phyloP scores from a whole-genome alignment of 306 rosid genomes.

The Quercus rubra region DNA sequence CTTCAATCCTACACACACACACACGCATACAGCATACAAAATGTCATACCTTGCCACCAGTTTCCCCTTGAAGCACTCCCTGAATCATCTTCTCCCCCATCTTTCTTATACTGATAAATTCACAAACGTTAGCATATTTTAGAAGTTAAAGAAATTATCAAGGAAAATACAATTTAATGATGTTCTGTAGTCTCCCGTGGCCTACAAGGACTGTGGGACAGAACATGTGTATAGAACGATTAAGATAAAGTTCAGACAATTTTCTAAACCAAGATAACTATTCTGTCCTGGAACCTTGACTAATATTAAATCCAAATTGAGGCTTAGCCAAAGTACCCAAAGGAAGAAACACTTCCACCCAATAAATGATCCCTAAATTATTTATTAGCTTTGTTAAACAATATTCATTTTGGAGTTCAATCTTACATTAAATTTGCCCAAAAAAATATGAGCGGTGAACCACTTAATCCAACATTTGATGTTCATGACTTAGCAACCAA shows the following conservation, averaged over 20 bases:
- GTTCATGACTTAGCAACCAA: neutral
- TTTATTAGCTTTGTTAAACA: neutral
- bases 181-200: neutral
- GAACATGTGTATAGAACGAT: neutral
- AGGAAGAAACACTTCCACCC: neutral
- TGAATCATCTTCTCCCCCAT: constrained; percentile 68
- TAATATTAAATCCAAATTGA: neutral
- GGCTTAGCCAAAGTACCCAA: neutral
- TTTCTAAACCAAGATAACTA: neutral
- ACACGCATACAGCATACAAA: neutral
- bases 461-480: neutral
- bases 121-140: neutral
- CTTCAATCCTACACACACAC: neutral
- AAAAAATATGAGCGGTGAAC: neutral
- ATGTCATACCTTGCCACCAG: constrained; percentile 85
- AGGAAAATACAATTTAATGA: neutral
- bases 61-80: constrained; percentile 84
- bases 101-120: constrained; percentile 53
- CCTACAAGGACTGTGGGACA: neutral
- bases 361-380: neutral
- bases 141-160: neutral
- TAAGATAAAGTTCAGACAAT: neutral
- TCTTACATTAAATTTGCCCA: neutral
- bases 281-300: neutral
- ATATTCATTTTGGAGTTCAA: neutral